Evolutionary conservation across 352 stramenopile genomes (phyloP), one percentile per base, ranked within the genome.

Genomic region (Vaucheria bursata): DNA sequence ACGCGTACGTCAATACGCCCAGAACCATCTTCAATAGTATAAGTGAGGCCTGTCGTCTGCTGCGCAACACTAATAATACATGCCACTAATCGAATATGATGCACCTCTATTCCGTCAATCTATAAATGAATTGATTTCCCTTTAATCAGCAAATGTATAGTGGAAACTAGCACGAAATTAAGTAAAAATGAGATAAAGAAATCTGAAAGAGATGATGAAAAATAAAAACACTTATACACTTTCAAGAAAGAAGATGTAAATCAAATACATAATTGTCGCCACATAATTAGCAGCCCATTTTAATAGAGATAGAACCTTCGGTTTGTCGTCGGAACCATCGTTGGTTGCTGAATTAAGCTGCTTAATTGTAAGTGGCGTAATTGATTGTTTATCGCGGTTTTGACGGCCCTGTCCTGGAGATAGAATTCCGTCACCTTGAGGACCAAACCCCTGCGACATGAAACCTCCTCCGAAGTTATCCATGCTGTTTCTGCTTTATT

Each of bases 1-100:
- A 34, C 6, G 18, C 35, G 77, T 12, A 71, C 79, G 69, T 84
- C 75, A 29, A 84, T 64, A 37, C 79, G 70, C 2, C 79, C 79
- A 8, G 79, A 81, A 36, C 66, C 74, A 65, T 84, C 79, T 45
- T 84, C 79, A 45, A 84, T 50, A 3, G 45, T 84, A 50, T 73
- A 84, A 45, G 74, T 65, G 3, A 74, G 77, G 67, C 81, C 81
- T 1, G 79, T 84, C 7, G 79, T 81, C 34, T 72, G 71, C 36
- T 84, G 67, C 6, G 72, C 65, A 32, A 81, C 68, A 33, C 81
- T 74, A 34, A 84, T 70, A 64, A 84, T 81, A 36, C 71, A 78
- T 2, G 65, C 74, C 67, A 84, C 72, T 69, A 84, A 69, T 32
- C 74, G 71, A 18, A 84, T 53, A 45, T 84, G 33, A 2, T 38